Percentiles rank a stretch among this genome's conserved stretches.
phyloP scores from a whole-genome alignment of 768 basidiomycete species.

The Trichaptum fuscoviolaceum region DNA sequence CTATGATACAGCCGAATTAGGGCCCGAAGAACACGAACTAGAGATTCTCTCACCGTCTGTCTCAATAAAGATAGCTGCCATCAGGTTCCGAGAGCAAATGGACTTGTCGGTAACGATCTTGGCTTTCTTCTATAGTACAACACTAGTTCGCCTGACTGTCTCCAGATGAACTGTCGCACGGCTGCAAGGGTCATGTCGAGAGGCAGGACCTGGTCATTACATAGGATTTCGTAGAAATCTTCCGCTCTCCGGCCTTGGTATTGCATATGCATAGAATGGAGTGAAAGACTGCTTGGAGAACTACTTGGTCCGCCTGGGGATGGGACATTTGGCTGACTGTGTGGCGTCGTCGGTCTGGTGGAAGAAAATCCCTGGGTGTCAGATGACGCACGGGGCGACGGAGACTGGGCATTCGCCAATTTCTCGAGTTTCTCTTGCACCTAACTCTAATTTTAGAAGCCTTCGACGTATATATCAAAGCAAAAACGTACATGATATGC shows the following conservation, averaged over 20 bases:
- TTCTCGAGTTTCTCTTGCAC: constrained; percentile 81
- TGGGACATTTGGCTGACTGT: constrained; percentile 18
- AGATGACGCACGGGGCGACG: constrained; percentile 33
- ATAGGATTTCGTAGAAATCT: constrained; percentile 80
- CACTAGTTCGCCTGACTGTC: constrained; percentile 61
- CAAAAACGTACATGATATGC: constrained; percentile 60
- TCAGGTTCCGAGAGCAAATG: background rate
- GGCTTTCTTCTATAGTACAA: constrained; percentile 64
- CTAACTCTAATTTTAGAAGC: constrained; percentile 31
- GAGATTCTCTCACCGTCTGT: background rate
- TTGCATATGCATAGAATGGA: background rate
- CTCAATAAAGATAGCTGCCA: background rate
- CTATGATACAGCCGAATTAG: background rate
- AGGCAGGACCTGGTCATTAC: constrained; percentile 79
- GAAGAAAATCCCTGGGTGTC: constrained; percentile 24
- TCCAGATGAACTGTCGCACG: constrained; percentile 88
- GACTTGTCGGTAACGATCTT: background rate
- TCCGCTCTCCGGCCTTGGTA: constrained; percentile 37
- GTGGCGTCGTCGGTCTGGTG: constrained; percentile 10
- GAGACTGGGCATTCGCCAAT: constrained; percentile 27
- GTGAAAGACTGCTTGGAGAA: background rate
- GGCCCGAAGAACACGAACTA: background rate
- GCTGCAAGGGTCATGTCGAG: constrained; percentile 87
- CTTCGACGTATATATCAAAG: background rate
- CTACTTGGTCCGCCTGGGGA: constrained; percentile 6